Percentiles rank a stretch among this genome's conserved stretches.
Evolutionary conservation across 2,329 filamentous ascomycete genomes (phyloP).

Genomic region (Trichoderma lentiforme): DNA sequence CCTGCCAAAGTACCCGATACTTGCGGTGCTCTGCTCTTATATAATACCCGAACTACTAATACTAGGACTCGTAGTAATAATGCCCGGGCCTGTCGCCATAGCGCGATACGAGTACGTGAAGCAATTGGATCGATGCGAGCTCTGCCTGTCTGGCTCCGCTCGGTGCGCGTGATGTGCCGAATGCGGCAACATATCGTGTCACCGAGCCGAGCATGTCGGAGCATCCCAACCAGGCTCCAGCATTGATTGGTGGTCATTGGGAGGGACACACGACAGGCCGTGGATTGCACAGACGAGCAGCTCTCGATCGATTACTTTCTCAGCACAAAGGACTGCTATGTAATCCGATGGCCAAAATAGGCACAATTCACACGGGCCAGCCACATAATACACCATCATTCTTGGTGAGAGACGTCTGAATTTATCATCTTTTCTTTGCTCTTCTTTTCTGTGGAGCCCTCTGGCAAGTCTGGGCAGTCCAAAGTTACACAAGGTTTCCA

Average conservation of each 20-base stretch:
- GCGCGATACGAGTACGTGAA: background rate
- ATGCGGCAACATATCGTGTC: slow-evolving; percentile 11
- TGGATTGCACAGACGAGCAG: background rate
- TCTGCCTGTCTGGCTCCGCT: background rate
- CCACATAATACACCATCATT: background rate
- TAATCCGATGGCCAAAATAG: background rate
- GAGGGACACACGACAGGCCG: background rate
- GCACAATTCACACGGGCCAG: background rate
- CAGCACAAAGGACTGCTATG: background rate
- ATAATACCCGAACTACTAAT: background rate
- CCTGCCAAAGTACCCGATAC: background rate
- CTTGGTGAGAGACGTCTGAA: background rate
- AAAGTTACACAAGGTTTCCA: background rate
- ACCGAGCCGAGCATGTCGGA: background rate
- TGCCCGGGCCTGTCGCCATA: background rate
- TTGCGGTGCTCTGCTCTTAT: background rate
- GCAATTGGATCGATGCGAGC: background rate
- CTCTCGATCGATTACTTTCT: background rate
- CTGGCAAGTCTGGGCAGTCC: too few species aligned
- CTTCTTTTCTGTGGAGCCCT: background rate
- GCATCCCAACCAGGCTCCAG: background rate
- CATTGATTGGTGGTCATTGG: background rate
- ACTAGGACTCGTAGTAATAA: background rate
- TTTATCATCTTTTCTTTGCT: background rate
- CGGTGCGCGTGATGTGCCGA: slow-evolving; percentile 12